phyloP scores from a whole-genome alignment of 2,329 filamentous ascomycete genomes.

The Rutstroemia sp. region DNA sequence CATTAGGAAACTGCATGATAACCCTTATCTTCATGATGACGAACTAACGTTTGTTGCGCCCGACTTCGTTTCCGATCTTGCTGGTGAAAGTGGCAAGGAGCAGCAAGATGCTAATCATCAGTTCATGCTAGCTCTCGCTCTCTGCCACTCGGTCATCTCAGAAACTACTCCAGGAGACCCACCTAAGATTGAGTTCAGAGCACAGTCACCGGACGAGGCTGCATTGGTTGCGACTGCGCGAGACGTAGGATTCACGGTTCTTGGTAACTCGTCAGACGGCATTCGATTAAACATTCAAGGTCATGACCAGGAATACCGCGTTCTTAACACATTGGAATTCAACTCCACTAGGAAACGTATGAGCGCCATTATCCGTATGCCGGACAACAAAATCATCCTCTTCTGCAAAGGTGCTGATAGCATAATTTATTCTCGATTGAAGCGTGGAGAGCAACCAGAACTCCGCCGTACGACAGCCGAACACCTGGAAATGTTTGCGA shows the following conservation, averaged over 20 bases:
- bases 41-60: conserved; percentile 88
- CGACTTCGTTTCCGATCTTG: conserved; percentile 77
- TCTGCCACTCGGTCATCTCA: conserved; percentile 96
- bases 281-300: conserved; percentile 84
- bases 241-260: conserved; percentile 89
- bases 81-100: conserved; percentile 65
- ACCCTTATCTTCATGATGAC: conserved; percentile 85
- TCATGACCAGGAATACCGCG: conserved; percentile 73
- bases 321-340: conserved; percentile 94
- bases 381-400: conserved; percentile 77
- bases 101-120: conserved; percentile 74
- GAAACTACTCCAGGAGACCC: conserved; percentile 85
- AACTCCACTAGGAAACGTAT: conserved; percentile 95
- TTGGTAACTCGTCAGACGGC: conserved; percentile 71
- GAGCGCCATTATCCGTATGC: conserved; percentile 95
- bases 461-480: conserved; percentile 79
- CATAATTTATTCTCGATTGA: conserved; percentile 89
- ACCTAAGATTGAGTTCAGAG: conserved; percentile 89
- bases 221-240: conserved; percentile 89
- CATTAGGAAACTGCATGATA: conserved; percentile 73
- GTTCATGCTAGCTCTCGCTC: conserved; percentile 89
- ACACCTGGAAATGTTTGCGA: conserved; percentile 93
- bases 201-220: conserved; percentile 93
- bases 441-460: conserved; percentile 76
- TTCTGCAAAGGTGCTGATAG: conserved; percentile 98